Percentiles rank a stretch among this genome's conserved stretches.
These are phyloP conservation scores for Plasmopara muralis DNA, from an alignment of 352 stramenopile genomes.

Conservation along the genomic window DNA sequence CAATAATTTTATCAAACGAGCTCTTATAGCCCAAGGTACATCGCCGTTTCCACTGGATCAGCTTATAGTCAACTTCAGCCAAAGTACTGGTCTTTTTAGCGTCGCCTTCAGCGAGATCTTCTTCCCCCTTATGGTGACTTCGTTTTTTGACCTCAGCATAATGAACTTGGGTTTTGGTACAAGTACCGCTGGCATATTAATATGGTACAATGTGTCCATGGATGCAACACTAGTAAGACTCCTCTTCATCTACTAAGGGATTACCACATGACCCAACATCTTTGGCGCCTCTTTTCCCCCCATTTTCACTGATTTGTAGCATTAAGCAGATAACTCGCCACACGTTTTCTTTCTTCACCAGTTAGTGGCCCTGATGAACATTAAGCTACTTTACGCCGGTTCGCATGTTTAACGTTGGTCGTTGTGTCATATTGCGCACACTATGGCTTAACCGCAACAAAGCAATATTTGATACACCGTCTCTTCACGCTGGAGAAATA, in stretches of 20 bases:
- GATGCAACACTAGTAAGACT: background rate
- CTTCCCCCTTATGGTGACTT: too few species aligned
- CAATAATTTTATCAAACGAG: background rate
- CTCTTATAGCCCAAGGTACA: too few species aligned
- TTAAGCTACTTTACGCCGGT: background rate
- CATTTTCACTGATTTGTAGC: constrained; percentile 1
- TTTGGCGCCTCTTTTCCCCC: constrained; percentile 1
- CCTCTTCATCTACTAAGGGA: background rate
- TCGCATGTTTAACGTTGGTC: constrained; percentile 7
- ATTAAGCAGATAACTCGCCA: background rate
- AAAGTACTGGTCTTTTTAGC: too few species aligned
- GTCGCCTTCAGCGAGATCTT: too few species aligned
- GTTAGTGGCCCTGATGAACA: background rate
- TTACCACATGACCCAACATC: background rate
- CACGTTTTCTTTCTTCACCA: background rate
- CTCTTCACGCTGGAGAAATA: too few species aligned
- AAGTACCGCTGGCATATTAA: constrained; percentile 9
- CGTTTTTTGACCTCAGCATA: too few species aligned
- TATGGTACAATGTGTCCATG: constrained; percentile 3
- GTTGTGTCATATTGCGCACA: constrained; percentile 3
- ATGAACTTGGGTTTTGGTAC: constrained; percentile 5
- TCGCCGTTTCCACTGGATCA: too few species aligned
- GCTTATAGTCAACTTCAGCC: too few species aligned
- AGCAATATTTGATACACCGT: too few species aligned
- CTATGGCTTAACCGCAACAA: too few species aligned